Evolutionary conservation across 768 basidiomycete species (phyloP), one percentile per base, ranked within the genome.

Genomic region (Lactarius akahatsu): DNA sequence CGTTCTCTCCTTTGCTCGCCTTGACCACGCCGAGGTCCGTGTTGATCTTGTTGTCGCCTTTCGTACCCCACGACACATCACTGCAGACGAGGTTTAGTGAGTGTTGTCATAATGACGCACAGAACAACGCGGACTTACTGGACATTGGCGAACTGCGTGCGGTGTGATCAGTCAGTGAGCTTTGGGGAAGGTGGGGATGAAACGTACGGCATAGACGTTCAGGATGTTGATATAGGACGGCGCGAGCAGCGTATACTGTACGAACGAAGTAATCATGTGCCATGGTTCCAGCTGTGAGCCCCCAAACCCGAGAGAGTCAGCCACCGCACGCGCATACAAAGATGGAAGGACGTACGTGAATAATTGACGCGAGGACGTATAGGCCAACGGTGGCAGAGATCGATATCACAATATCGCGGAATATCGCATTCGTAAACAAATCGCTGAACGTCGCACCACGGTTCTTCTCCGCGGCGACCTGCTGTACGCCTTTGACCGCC

Each of bases 251-350:
- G 91, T 76, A 73, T 96, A 96, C 75, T 95, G 96, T n/a, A 95
- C 32, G 78, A 98, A 96, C 6, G 91, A 93, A 0, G 97, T 98
- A 72, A 99, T 82, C 94, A 99, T 92, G 76, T 99, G 97, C 94
- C 95, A 97, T 2, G 96, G 96, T 71, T 98, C 95, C 71, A 97
- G 88, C 88, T 96, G 26, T 6, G 9, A 18, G 16, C 45, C 15
- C 5, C 32, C 32, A 9, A 32, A 9, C 8, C 32, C 32, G 32
- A 32, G 26, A 47, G 15, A 15, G n/a, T 62, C 40, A 66, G 23
- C 1, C 57, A 73, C 9, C 26, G 13, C 61, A 62, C n/a, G 36
- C 43, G 11, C 56, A 57, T 41, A 55, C 54, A 40, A 36, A 34
- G 9, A 52, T n/a, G 38, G 45, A 40, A n/a, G 67, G 38, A 85